Conservation (phyloP, 2,329 filamentous ascomycete species). For the Shiraia bambusicola region DNA sequence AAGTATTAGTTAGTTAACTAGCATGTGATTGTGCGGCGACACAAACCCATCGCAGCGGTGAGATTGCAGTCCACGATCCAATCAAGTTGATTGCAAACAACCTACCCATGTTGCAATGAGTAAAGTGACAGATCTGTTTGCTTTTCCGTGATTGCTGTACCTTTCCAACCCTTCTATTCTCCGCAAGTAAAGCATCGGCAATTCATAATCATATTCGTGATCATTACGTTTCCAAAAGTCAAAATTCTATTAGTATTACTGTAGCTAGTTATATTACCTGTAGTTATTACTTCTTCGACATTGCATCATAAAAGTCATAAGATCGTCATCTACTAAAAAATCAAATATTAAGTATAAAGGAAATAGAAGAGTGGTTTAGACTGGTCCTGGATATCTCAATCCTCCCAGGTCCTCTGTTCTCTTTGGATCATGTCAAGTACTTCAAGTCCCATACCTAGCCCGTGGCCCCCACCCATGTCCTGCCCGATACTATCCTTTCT, state of each 20-base stretch:
- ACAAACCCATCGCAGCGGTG: neutral
- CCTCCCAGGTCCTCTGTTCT: slow-evolving; percentile 18
- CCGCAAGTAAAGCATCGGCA: too few relatives aligned
- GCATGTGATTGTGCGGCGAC: slow-evolving; percentile 29
- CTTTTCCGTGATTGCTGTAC: too few relatives aligned
- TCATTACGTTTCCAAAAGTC: too few relatives aligned
- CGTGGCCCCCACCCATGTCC: slow-evolving; percentile 5
- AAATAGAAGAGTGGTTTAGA: neutral
- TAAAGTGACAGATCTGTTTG: too few relatives aligned
- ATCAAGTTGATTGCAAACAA: too few relatives aligned
- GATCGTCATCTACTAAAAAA: neutral
- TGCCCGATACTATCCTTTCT: slow-evolving; percentile 4
- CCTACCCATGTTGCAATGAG: too few relatives aligned
- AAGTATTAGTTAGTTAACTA: too few relatives aligned
- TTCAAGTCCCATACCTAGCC: slow-evolving; percentile 11
- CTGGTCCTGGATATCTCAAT: slow-evolving; percentile 4
- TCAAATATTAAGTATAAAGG: neutral
- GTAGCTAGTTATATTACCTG: neutral
- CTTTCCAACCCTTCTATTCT: too few relatives aligned
- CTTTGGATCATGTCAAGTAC: slow-evolving; percentile 26
- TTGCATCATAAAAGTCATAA: neutral
- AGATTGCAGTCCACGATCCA: too few relatives aligned
- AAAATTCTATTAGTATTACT: too few relatives aligned
- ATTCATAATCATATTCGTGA: too few relatives aligned
- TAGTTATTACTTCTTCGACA: neutral